Base-by-base conservation (phyloP, 345 rosid species). In the Clausena lansium region DNA sequence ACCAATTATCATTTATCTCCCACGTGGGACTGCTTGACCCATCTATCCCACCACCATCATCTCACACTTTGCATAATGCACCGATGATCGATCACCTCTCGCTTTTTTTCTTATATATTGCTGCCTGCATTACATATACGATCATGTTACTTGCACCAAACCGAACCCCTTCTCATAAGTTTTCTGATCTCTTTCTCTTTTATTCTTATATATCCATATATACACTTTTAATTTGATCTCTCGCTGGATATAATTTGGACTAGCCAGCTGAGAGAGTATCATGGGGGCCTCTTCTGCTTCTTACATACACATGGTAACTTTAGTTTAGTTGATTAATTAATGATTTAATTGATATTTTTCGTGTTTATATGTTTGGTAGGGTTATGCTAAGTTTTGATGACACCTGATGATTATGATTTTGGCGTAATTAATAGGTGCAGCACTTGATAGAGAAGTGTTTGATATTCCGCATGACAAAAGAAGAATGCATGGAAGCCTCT, bases 401-500 rank as follows among this genome's bases (percentile, higher is more conserved):
- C 50, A 45, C 50, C 17, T 76, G 67, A 70, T 65, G 45, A 30
- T 20, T 11, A 24, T 76, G 60, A 47, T 60, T 45, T 38, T 38
- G n/a, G 63, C 83, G 27, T 27, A 19, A 35, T 36, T 24, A n/a
- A 52, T 5, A 93, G 98, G 96, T 95, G 86, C 99, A 95, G 78
- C 93, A 93, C 79, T 84, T 95, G 88, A 95, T 93, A 71, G 99
- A 95, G 85, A 95, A 91, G 84, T 95, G 99, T 77, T 78, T 95
- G 85, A 91, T 92, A 89, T 95, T 90, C 78, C 83, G 86, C 66
- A 92, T 95, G 98, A 86, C 87, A 36, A 95, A 91, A 86, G 96
- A 93, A 79, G 99, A 95, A 81, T 93, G 99, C 94, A 85, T 92
- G 83, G 96, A 93, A 88, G 96, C 98, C 69, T n/a, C n/a, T n/a